phyloP scores from a whole-genome alignment of 441 rosid species.

The Macaranga tanarius region DNA sequence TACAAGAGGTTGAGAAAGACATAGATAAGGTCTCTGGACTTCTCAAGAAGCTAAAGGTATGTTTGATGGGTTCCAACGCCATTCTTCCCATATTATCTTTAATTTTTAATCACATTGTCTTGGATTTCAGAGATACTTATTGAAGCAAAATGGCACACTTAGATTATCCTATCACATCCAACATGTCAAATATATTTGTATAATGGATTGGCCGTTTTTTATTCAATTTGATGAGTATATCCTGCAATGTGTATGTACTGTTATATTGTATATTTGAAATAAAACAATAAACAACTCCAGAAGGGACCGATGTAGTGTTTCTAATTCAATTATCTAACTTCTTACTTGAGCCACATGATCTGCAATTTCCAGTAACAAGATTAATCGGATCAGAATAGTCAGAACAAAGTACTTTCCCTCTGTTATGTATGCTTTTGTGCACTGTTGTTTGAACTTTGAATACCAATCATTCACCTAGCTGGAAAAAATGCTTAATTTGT shows the following conservation, averaged over 20 bases:
- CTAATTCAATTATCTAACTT: not conserved
- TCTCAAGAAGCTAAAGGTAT: slow-evolving; percentile 63
- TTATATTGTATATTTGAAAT: not conserved
- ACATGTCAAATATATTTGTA: not conserved
- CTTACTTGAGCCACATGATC: not conserved
- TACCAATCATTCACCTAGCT: not conserved
- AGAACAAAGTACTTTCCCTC: not conserved
- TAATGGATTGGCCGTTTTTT: not conserved
- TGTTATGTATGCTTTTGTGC: not conserved
- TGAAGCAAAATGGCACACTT: not conserved
- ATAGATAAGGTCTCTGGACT: slow-evolving; percentile 52
- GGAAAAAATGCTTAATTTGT: not conserved
- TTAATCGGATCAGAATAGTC: not conserved
- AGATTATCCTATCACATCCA: not conserved
- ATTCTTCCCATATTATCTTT: not conserved
- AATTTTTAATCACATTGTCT: not conserved
- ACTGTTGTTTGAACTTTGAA: not conserved
- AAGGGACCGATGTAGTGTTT: not conserved
- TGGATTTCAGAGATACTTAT: not conserved
- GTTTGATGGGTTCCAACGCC: slow-evolving; percentile 11
- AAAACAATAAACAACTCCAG: not conserved
- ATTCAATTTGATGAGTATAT: slow-evolving; percentile 3
- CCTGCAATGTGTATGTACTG: not conserved
- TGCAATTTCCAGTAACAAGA: not conserved
- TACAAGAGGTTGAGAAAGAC: slow-evolving; percentile 63